These are phyloP conservation scores for Rhinocladiella similis DNA, from an alignment of 2,329 filamentous ascomycete species.

Conservation along the genomic window DNA sequence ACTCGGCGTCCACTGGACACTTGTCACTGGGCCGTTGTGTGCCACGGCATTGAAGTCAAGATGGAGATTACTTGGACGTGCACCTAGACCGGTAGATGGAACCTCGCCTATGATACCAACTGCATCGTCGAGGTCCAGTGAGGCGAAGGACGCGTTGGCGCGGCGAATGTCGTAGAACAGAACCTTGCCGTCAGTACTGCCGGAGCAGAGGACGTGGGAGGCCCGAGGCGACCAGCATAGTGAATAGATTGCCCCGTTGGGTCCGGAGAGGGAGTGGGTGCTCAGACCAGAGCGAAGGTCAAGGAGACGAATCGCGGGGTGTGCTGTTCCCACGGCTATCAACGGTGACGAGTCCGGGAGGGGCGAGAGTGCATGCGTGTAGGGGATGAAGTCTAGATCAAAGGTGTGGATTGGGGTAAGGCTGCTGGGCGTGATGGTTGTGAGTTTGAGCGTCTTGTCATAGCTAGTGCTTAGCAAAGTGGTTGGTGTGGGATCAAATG, in stretches of 20 bases:
- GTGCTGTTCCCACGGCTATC: slow-evolving; percentile 84
- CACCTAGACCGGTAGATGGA: slow-evolving; percentile 19
- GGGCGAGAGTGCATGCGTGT: slow-evolving; percentile 69
- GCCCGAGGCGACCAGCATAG: slow-evolving; percentile 79
- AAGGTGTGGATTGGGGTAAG: slow-evolving; percentile 50
- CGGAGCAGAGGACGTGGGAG: slow-evolving; percentile 72
- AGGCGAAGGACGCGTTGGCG: slow-evolving; percentile 71
- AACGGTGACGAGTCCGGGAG: slow-evolving; percentile 68
- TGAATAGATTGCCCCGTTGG: slow-evolving; percentile 65
- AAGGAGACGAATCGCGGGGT: slow-evolving; percentile 79
- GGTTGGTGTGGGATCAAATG: slow-evolving; percentile 48
- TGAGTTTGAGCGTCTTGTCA: slow-evolving; percentile 48
- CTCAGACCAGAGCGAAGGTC: slow-evolving; percentile 80
- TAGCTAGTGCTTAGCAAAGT: slow-evolving; percentile 48
- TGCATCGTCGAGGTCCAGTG: slow-evolving; percentile 81
- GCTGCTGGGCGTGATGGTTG: slow-evolving; percentile 37
- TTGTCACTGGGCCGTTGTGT: slow-evolving; percentile 81
- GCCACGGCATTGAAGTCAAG: slow-evolving; percentile 56
- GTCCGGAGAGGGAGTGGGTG: slow-evolving; percentile 69
- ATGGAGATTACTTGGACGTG: slow-evolving; percentile 31
- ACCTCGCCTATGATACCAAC: slow-evolving; percentile 59
- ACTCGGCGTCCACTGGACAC: slow-evolving; percentile 79
- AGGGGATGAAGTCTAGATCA: slow-evolving; percentile 46
- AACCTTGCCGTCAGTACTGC: slow-evolving; percentile 79
- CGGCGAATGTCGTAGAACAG: slow-evolving; percentile 86